phyloP scores from a whole-genome alignment of 148 eudicot species.

The Amaranthus cruentus region DNA sequence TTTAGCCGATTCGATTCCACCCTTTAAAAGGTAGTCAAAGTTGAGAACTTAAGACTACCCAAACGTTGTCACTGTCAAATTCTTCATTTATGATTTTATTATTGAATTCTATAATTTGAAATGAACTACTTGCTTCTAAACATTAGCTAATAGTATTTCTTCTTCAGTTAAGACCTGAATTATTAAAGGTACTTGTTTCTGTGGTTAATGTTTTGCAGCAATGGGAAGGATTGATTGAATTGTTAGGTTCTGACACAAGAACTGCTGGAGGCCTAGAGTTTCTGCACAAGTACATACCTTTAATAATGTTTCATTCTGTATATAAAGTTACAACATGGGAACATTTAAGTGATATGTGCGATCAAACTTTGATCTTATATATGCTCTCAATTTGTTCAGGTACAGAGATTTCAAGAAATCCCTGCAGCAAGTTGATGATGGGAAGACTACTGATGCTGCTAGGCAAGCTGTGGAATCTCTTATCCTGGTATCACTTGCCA shows the following conservation, averaged over 20 bases:
- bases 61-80: no score
- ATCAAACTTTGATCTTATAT: background rate
- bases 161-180: no score
- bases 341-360: background rate
- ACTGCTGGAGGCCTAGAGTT: slow-evolving; percentile 95
- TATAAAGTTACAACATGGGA: background rate
- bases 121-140: no score
- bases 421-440: slow-evolving; percentile 71
- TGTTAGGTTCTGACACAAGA: slow-evolving; percentile 75
- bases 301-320: background rate
- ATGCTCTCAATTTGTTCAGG: slow-evolving; percentile 32
- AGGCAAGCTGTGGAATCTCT: slow-evolving; percentile 82
- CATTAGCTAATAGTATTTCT: no score
- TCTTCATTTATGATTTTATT: no score
- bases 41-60: no score
- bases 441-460: slow-evolving; percentile 59
- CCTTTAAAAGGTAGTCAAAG: no score
- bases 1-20: no score
- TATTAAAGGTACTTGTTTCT: background rate
- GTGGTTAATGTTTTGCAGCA: slow-evolving; percentile 44
- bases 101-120: no score
- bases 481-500: slow-evolving; percentile 44
- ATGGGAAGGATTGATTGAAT: slow-evolving; percentile 93
- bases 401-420: slow-evolving; percentile 86
- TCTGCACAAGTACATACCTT: slow-evolving; percentile 61